Percentiles rank a stretch among this genome's conserved stretches.
These are phyloP conservation scores for Epichloe sp. DNA, from an alignment of 2,329 filamentous ascomycete species.

Conservation along the genomic window DNA sequence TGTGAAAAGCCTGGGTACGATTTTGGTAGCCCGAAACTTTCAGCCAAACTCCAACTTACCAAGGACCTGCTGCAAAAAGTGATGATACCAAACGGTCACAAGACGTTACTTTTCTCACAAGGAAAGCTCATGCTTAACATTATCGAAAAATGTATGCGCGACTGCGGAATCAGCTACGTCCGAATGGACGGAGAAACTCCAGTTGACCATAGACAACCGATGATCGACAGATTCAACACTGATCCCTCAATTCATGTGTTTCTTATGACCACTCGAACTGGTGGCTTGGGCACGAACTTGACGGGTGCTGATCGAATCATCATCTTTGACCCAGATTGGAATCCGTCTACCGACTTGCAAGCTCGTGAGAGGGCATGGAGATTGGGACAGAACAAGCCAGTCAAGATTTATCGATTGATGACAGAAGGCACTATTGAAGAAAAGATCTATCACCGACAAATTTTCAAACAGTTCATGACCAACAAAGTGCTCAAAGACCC, in stretches of 20 bases:
- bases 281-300: constrained; percentile 83
- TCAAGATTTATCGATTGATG: constrained; percentile 96
- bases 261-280: constrained; percentile 87
- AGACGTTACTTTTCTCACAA: constrained; percentile 85
- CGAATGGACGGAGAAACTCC: constrained; percentile 91
- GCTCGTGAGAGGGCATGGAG: constrained; percentile 93
- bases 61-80: constrained; percentile 67
- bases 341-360: constrained; percentile 91
- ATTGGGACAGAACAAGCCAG: constrained; percentile 84
- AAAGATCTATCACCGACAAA: constrained; percentile 97
- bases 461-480: constrained; percentile 95
- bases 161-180: constrained; percentile 60
- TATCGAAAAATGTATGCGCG: constrained; percentile 65
- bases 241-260: constrained; percentile 73
- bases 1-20: constrained; percentile 49
- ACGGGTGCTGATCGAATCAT: constrained; percentile 93
- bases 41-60: constrained; percentile 92
- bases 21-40: constrained; percentile 68
- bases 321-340: constrained; percentile 98
- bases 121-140: constrained; percentile 94
- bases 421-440: constrained; percentile 96
- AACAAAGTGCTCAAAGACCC: constrained; percentile 94
- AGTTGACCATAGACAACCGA: constrained; percentile 73
- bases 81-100: constrained; percentile 85
- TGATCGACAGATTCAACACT: constrained; percentile 90